Conservation (phyloP, 1,139 yeast genomes). For the Eremothecium coryli region DNA sequence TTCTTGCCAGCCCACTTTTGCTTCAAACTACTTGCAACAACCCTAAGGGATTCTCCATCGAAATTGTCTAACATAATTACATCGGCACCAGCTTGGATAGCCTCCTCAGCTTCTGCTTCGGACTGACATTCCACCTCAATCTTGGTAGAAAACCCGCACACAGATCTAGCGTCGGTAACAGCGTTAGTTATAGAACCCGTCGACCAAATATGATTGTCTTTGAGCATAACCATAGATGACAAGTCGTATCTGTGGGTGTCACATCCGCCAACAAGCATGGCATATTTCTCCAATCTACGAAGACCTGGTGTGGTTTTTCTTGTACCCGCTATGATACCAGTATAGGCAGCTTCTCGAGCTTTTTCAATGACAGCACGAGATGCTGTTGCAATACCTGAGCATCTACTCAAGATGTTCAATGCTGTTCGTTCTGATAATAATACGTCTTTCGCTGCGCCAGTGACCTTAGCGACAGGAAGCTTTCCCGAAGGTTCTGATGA, state of each 20-base stretch:
- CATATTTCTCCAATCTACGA: constrained; percentile 77
- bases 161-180: constrained; percentile 62
- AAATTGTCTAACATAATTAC: constrained; percentile 93
- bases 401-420: constrained; percentile 68
- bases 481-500: constrained; percentile 40
- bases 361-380: constrained; percentile 48
- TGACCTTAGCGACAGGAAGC: constrained; percentile 65
- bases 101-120: constrained; percentile 81
- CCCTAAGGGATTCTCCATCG: constrained; percentile 52
- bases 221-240: constrained; percentile 91
- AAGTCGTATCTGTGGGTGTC: constrained; percentile 89
- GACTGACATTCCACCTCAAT: constrained; percentile 86
- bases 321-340: constrained; percentile 90
- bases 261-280: constrained; percentile 92
- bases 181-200: constrained; percentile 88
- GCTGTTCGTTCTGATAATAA: constrained; percentile 82
- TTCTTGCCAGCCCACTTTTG: constrained; percentile 45
- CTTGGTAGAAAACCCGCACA: constrained; percentile 82
- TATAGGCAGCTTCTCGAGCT: constrained; percentile 66
- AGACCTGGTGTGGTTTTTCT: constrained; percentile 97
- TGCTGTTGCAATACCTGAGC: constrained; percentile 86
- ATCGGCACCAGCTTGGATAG: constrained; percentile 92
- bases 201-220: constrained; percentile 88
- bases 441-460: constrained; percentile 70
- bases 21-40: constrained; percentile 59